Base-by-base conservation (phyloP, 1,139 yeast species). In the Yamadazyma trypodendri region DNA sequence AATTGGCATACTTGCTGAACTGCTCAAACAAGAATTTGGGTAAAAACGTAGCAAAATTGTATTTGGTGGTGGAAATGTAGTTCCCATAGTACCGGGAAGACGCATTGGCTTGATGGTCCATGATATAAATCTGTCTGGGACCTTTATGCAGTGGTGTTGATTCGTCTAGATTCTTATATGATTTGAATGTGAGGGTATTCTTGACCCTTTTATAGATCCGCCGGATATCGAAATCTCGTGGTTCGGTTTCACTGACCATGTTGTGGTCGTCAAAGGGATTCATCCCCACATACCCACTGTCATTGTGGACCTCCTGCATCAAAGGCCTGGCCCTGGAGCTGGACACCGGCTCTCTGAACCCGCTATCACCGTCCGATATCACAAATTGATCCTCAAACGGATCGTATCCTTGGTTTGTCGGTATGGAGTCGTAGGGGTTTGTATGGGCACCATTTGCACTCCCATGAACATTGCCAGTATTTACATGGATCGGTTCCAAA, bases 11-110 rank as follows among this genome's bases (percentile, higher is more conserved):
- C 60, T 92, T 94, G 45, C 97, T 86, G 61, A 94, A 94, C 61
- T 94, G 98, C 63, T 94, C 98, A 54, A 90, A 88, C 47, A 94
- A 64, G 56, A 94, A 94, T 58, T 94, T 94, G 13, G 98, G 98
- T 38, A 94, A 49, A 56, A 94, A 94, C 0, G 98, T 94, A 22
- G 95, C 96, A 43, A 81, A 63, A 59, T 92, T 94, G 67, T 94
- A 94, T 61, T 94, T 94, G n/a, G 98, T 90, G 4, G 99, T 94
- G 31, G 96, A 85, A 48, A 94, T 83, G 58, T 90, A 90, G 58
- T 94, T 94, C 45, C 84, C 92, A 46, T 75, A 73, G 63, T 77
- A 92, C 2, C 82, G 75, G 41, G 70, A 72, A 2, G 74, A 61
- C 3, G 64, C 47, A 49, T 88, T 88, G 11, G 77, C 68, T 2